These are phyloP conservation scores for Flaveria robusta DNA, from an alignment of 129 eudicot genomes.

Conservation along the genomic window DNA sequence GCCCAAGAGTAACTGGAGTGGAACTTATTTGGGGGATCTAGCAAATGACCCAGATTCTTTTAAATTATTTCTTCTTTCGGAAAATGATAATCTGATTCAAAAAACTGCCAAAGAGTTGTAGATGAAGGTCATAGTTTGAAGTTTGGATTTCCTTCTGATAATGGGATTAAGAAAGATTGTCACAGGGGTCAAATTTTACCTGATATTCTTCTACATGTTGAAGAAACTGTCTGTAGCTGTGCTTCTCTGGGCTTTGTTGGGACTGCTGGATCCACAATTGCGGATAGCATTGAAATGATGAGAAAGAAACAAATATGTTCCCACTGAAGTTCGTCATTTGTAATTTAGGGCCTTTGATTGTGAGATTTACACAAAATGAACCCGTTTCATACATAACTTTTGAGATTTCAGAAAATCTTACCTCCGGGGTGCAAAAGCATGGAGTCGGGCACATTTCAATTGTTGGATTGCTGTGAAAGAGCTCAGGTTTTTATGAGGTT, in stretches of 20 bases:
- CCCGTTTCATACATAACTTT: constrained; percentile 13
- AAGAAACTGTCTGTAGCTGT: constrained; percentile 85
- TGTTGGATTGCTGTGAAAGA: constrained; percentile 21
- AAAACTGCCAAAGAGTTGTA: constrained; percentile 57
- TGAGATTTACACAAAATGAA: not conserved
- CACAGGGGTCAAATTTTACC: constrained; percentile 44
- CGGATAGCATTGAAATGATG: constrained; percentile 72
- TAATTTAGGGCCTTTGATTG: not conserved
- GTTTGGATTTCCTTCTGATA: constrained; percentile 23
- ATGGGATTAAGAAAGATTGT: constrained; percentile 33
- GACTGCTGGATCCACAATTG: constrained; percentile 90
- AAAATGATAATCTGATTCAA: constrained; percentile 49
- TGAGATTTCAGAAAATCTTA: constrained; percentile 7
- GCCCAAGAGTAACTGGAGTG: constrained; percentile 76
- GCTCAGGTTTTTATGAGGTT: constrained; percentile 12
- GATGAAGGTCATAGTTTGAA: constrained; percentile 35
- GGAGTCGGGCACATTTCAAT: constrained; percentile 20
- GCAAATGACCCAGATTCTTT: constrained; percentile 50
- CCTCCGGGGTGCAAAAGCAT: constrained; percentile 21
- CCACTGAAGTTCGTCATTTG: constrained; percentile 20
- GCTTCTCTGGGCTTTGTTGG: constrained; percentile 95
- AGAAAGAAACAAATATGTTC: constrained; percentile 60
- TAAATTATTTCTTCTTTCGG: constrained; percentile 70
- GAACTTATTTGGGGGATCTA: constrained; percentile 75
- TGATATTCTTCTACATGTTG: constrained; percentile 69